Conservation (phyloP, 208 protist species). For the Acanthamoeba healyi region DNA sequence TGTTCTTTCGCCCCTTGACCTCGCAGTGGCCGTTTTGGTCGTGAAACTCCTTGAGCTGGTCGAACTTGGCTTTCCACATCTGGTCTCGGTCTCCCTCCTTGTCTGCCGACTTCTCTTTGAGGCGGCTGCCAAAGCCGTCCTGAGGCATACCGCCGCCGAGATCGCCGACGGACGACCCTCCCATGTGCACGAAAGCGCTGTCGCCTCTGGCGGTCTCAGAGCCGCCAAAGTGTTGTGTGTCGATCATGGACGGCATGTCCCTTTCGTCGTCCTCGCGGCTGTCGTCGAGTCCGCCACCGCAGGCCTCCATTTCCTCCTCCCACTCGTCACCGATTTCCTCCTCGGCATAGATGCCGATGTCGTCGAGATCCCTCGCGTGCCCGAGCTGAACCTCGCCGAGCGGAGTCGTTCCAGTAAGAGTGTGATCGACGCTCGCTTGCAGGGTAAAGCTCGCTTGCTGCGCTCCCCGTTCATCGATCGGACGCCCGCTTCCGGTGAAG, state of each 20-base stretch:
- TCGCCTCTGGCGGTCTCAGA: neutral
- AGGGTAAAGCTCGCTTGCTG: no score
- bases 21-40: conserved; percentile 54
- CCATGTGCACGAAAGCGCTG: neutral
- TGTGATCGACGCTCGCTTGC: no score
- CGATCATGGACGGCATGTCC: neutral
- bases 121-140: neutral
- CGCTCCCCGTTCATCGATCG: neutral
- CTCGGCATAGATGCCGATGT: conserved; percentile 60
- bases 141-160: neutral
- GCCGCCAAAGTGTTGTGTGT: neutral
- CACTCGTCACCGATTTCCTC: conserved; percentile 58
- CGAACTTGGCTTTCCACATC: conserved; percentile 57
- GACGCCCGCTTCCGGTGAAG: neutral
- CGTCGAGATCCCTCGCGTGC: neutral
- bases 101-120: neutral
- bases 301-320: conserved; percentile 50
- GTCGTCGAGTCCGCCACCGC: neutral
- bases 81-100: conserved; percentile 58
- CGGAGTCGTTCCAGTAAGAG: no score
- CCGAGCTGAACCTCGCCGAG: neutral
- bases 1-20: conserved; percentile 61
- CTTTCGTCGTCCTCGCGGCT: neutral
- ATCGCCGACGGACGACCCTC: no score
- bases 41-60: conserved; percentile 37